Evolutionary conservation across 2,329 filamentous ascomycete species (phyloP), one percentile per base, ranked within the genome.

Genomic region (Colletotrichum aenigma): DNA sequence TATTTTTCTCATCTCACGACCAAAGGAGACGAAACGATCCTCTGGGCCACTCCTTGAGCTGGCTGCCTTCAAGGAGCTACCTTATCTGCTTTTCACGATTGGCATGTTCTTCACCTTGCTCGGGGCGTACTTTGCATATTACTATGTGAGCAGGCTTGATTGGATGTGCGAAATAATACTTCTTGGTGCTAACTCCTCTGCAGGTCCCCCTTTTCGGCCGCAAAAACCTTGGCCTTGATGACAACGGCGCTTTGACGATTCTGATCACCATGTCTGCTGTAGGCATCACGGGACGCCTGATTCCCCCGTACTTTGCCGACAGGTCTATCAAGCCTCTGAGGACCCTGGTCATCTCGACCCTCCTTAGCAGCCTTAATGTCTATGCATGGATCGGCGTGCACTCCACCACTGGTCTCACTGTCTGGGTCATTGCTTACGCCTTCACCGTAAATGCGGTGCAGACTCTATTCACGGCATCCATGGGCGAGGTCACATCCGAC

Each of bases 361-460:
- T 76, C 21, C 28, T 74, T 16, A 73, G 74, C 65, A 69, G 74
- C 15, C 32, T 74, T 58, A 76, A 76, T 24, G 16, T 76, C 18
- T 74, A 73, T 28, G 70, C 78, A 32, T 87, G 85, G 85, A 79
- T 86, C 3, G 84, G 82, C 2, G 84, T 87, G 0, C 68, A 80
- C n/a, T 77, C 79, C 21, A 69, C 82, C 1, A 32, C 81, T 0
- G 84, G 85, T 0, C 80, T 86, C 38, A 87, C 85, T 38, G 75
- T 43, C 8, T 78, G 76, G 76, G 71, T 76, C n/a, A n/a, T 77
- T 18, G 66, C 76, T 8, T 78, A 78, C n/a, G 77, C 83, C 7
- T 87, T 86, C 65, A 83, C 85, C 0, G 79, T 81, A 0, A 85
- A 84, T 1, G 81, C 82, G 2, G 85, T 85, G n/a, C 85, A 87